Base-by-base conservation (phyloP, 23 red algal species). In the Gracilaria gracilis region DNA sequence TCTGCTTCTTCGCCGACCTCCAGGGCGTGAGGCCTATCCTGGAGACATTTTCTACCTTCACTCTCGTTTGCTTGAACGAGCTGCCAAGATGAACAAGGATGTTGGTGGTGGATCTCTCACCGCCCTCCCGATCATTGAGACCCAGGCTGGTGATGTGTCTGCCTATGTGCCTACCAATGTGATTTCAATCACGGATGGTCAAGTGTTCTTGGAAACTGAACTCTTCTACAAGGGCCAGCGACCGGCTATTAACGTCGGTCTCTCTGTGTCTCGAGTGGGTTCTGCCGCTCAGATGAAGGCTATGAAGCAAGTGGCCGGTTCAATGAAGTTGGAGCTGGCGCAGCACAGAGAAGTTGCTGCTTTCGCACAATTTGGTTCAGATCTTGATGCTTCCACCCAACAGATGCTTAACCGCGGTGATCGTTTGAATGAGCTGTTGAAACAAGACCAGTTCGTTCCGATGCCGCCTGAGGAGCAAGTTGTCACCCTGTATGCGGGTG, bases 11-110 rank as follows among this genome's bases (percentile, higher is more conserved):
- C 93, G 97, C 17, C 97, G 97, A 49, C 97, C 97, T 62, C 93
- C 97, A 20, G 97, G 97, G 16, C 97, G 97, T 83, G 97, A 98
- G 69, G 97, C 97, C 86, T 98, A 93, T 58, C 97, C 97, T 54
- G 97, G 97, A 25, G 97, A 98, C 79, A 95, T 98, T 40, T 98
- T 98, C 92, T 98, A 98, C 82, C 87, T 98, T 23, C 97, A 98
- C 57, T 96, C 93, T 28, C 93, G 97, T 80, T 83, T 98, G 13
- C 79, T 98, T 29, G 97, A 98, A 55, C 93, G 97, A 70, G 93
- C 97, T 28, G 97, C 97, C 3, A 96, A 96, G 79, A 96, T 98
- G 93, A 91, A 82, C 80, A 91, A 95, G 82, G 91, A 87, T n/a
- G 77, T 84, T 16, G 97, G 97, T 4, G 97, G 88, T 33, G 97